Evolutionary conservation across 1,284 basidiomycete genomes (phyloP), one percentile per base, ranked within the genome.

Genomic region (Ustilago bromivora): DNA sequence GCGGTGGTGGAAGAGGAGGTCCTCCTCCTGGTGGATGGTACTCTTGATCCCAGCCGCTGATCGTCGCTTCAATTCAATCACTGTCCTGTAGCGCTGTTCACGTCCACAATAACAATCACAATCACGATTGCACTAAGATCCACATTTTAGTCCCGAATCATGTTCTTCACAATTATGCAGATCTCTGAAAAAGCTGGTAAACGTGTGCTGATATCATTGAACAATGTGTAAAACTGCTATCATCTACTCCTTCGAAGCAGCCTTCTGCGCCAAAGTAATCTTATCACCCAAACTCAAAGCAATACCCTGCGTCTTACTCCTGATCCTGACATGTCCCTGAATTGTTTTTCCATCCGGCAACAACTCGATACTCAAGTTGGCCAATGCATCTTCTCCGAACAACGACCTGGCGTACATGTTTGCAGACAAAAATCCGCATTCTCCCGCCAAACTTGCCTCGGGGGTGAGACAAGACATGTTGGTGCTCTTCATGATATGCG

Each of bases 401-500:
- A 96, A 86, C 86, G 92, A 93, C 71, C 93, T 90, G 34, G 95
- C 95, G 87, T 96, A 96, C 89, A 97, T 91, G 87, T 97, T 98
- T 52, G 94, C 95, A 4, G 92, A 93, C 47, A 97, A 88, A 91
- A 96, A 97, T 86, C 94, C 93, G 85, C 95, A 97, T 71, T 96
- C 94, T 54, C 95, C 94, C 0, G 92, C 93, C 38, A 94, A 89
- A 1, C 94, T 93, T 13, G 94, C 94, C 75, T 96, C 94, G 3
- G 95, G 94, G 12, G 95, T 98, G n/a, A 97, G 89, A 83, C 94
- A 95, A 12, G 94, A 91, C 95, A 98, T 98, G 88, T 98, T 96
- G 34, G 95, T 97, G 35, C 93, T 96, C 94, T 86, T 81, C 76
- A 85, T 81, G 32, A 98, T 93, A 84, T 96, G 94, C 66, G 92